Evolutionary conservation across 2,329 filamentous ascomycete genomes (phyloP).

Genomic region (Arthrinium puccinioides): DNA sequence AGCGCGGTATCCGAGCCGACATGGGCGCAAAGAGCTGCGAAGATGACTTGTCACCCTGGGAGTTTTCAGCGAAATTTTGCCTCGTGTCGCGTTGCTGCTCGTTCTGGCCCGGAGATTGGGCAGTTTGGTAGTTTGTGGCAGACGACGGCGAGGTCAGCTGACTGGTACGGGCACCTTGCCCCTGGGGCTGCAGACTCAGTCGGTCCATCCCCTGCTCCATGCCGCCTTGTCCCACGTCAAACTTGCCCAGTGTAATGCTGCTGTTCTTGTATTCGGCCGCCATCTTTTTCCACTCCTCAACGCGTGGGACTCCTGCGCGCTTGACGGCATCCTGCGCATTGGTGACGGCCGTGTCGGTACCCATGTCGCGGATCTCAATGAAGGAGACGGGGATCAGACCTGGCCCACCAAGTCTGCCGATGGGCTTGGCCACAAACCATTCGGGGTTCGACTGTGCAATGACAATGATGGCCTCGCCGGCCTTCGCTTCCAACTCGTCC

Average conservation of each 20-base stretch:
- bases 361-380: slow-evolving; percentile 93
- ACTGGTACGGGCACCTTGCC: slow-evolving; percentile 34
- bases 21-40: slow-evolving; percentile 61
- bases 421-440: slow-evolving; percentile 99
- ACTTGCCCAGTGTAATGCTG: slow-evolving; percentile 92
- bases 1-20: slow-evolving; percentile 78
- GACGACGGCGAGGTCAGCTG: no score
- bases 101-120: not conserved
- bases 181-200: slow-evolving; percentile 63
- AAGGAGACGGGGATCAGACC: slow-evolving; percentile 95
- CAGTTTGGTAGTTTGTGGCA: not conserved
- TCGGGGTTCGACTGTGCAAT: slow-evolving; percentile 98
- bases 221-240: slow-evolving; percentile 55
- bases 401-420: slow-evolving; percentile 88
- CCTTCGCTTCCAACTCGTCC: slow-evolving; percentile 93
- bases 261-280: slow-evolving; percentile 98
- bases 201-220: slow-evolving; percentile 69
- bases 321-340: slow-evolving; percentile 82
- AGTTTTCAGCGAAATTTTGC: slow-evolving; percentile 28
- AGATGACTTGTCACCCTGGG: no score
- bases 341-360: slow-evolving; percentile 70
- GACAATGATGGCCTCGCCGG: slow-evolving; percentile 93
- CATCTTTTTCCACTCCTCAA: slow-evolving; percentile 99
- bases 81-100: slow-evolving; percentile 28
- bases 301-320: slow-evolving; percentile 82